Base-by-base conservation (phyloP, 306 rosid species). In the Corylus americana region DNA sequence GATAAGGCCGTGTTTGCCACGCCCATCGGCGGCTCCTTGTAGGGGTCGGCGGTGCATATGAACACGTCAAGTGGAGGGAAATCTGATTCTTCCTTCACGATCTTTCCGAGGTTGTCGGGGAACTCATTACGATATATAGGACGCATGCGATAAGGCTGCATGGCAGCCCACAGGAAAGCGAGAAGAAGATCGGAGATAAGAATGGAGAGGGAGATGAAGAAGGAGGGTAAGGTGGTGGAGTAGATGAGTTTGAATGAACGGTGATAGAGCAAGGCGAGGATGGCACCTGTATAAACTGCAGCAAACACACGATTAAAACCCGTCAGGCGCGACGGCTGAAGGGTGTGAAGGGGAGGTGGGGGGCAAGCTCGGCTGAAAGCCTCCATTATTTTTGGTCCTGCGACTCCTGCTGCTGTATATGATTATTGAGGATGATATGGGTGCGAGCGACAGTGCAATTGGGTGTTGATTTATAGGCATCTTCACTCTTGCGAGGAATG, bases 31-130 rank as follows among this genome's bases (percentile, higher is more conserved):
- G 89, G 89, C 80, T 87, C 91, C 77, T 85, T 87, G 74, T 64
- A 67, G 0, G 87, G 91, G 74, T 88, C 91, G 1, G 89, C 86
- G 1, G 89, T 88, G 76, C 91, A 88, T 62, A 88, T 73, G 78
- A 88, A 88, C 77, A 88, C 81, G 70, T 85, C 91, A 8, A 88
- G 51, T 4, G 81, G 62, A 9, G 87, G 89, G 20, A 80, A 81
- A 35, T 81, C 80, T 37, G 80, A 1, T 42, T 76, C 68, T 42
- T 76, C 68, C 4, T n/a, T 62, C 31, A 74, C 13, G 1, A 77
- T 10, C 58, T 22, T 50, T 11, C 61, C 7, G 42, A 83, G 57
- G 58, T 57, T 73, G 20, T 73, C 77, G 3, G 80, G 84, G 67
- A 74, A 83, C 70, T 88, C 86, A 1, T 42, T 51, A 8, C 87